Evolutionary conservation across 257 asterid genomes (phyloP), one percentile per base, ranked within the genome.

Genomic region (Plantago ovata): DNA sequence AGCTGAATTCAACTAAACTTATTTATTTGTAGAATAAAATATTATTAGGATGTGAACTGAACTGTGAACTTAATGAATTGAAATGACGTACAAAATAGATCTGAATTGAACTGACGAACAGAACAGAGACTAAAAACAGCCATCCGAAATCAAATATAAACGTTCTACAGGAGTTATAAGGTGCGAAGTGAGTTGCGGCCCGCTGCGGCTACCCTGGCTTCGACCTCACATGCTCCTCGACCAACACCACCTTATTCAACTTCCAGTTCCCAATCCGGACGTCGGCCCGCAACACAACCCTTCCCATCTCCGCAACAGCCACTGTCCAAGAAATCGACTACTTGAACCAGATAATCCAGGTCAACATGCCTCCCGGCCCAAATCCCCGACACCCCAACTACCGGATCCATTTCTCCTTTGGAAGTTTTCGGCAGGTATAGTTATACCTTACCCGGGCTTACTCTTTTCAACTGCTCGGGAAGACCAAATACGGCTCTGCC

Each of bases 191-290:
- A n/a, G n/a, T n/a, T n/a, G n/a, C 71, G 0, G 16, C n/a, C 39
- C 19, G 52, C 10, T 85, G 90, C 45, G 94, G 85, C 60, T 79
- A 65, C 73, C 79, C 82, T 0, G 90, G 87, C 16, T 82, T 85
- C 63, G 69, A 70, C 62, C 58, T 85, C 28, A 50, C 61, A 58
- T 85, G 94, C 49, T 50, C 50, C 53, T 62, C 79, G 19, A 73
- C 75, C 50, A 36, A n/a, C 13, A 72, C 76, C 81, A 55, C 65
- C 0, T 72, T 16, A 5, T 38, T 56, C 13, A 7, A 11, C 7
- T 56, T 56, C 61, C 61, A 56, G 48, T 56, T 39, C 48, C 48
- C 61, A 4, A 22, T 86, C 45, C 73, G 57, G 32, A 60, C 45
- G 45, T 8, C 63, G 72, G 63, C 64, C 52, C 4, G 86, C 54